Conservation (phyloP, 73 alveolate species). For the Tetrahymena elliotti region DNA sequence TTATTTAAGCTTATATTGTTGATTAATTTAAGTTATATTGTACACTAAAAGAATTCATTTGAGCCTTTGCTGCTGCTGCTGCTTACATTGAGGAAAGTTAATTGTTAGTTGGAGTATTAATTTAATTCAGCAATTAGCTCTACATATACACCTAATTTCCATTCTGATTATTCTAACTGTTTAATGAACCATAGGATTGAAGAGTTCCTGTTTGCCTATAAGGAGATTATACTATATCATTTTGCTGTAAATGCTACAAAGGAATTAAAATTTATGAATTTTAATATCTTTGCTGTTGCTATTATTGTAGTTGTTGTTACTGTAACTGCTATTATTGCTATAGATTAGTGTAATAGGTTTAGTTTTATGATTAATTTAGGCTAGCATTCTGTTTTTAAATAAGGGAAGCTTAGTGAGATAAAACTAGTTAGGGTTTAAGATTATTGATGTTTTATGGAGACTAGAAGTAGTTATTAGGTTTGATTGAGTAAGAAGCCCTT, state of each 20-base stretch:
- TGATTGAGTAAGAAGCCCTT: background rate
- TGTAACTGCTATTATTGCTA: too few relatives aligned
- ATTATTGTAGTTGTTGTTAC: too few relatives aligned
- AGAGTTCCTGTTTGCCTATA: background rate
- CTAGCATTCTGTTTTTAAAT: background rate
- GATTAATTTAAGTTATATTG: too few relatives aligned
- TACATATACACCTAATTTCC: background rate
- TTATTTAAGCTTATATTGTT: too few relatives aligned
- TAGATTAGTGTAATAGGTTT: background rate
- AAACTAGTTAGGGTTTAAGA: background rate
- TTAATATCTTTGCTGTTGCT: background rate
- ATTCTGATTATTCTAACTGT: background rate
- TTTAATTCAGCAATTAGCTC: background rate
- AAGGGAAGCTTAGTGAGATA: background rate
- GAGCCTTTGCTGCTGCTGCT: background rate
- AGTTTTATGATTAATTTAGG: background rate
- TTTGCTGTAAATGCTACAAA: background rate
- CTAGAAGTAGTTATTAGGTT: too few relatives aligned
- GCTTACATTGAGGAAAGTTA: too few relatives aligned
- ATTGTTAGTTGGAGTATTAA: background rate
- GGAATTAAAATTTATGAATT: too few relatives aligned
- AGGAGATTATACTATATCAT: background rate
- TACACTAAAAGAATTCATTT: background rate
- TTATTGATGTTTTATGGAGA: background rate
- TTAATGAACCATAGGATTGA: background rate